Evolutionary conservation across 1,139 yeast genomes (phyloP).

Genomic region (Scheffersomyces titani): DNA sequence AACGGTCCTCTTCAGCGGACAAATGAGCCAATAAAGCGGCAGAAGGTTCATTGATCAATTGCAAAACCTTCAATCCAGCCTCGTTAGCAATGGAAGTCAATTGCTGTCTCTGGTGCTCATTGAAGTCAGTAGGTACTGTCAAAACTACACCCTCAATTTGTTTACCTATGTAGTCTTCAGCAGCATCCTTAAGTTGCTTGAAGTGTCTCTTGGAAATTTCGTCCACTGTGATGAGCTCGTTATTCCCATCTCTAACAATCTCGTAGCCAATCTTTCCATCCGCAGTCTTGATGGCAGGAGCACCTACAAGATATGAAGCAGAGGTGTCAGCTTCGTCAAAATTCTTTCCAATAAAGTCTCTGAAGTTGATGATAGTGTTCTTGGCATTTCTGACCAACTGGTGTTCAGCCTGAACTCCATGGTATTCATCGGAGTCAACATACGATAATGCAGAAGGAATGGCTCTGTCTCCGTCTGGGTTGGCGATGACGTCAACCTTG

Average conservation of each 20-base stretch:
- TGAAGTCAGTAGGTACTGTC: conserved; percentile 89
- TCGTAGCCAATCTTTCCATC: conserved; percentile 74
- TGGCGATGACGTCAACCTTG: conserved; percentile 94
- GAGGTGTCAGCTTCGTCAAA: conserved; percentile 66
- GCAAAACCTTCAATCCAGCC: conserved; percentile 81
- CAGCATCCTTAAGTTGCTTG: conserved; percentile 79
- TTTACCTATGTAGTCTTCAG: conserved; percentile 89
- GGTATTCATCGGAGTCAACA: conserved; percentile 93
- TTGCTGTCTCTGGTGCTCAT: conserved; percentile 68
- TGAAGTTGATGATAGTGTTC: conserved; percentile 86
- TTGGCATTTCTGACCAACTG: conserved; percentile 89
- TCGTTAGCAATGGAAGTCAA: conserved; percentile 62
- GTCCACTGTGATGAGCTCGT: conserved; percentile 59
- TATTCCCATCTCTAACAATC: conserved; percentile 49
- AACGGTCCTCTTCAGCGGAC: conserved; percentile 53
- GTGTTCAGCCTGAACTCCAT: conserved; percentile 93
- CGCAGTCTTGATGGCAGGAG: conserved; percentile 67
- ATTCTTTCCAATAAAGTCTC: conserved; percentile 84
- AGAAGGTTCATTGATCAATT: conserved; percentile 89
- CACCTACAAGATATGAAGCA: conserved; percentile 59
- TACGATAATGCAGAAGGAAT: conserved; percentile 92
- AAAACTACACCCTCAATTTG: conserved; percentile 80
- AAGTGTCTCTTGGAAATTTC: conserved; percentile 86
- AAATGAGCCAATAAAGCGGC: conserved; percentile 87
- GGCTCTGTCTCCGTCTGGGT: conserved; percentile 98